Evolutionary conservation across 2,329 filamentous ascomycete genomes (phyloP).

Genomic region (Aureobasidium uvarum): DNA sequence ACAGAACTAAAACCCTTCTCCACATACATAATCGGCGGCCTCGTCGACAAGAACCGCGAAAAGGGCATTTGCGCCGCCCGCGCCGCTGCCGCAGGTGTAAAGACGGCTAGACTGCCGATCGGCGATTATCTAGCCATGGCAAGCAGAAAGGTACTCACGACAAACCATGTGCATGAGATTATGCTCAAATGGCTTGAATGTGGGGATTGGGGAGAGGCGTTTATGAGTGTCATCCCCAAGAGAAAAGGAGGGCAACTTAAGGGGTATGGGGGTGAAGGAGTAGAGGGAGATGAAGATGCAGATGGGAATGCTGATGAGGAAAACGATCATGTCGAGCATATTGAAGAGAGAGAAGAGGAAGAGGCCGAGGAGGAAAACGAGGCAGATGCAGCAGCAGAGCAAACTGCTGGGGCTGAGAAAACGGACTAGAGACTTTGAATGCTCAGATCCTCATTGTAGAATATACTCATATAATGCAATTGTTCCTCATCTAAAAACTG

Average conservation of each 20-base stretch:
- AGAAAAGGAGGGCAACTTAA: conserved; percentile 67
- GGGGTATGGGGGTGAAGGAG: conserved; percentile 28
- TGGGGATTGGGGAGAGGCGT: conserved; percentile 88
- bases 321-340: conserved; percentile 8
- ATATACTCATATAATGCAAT: too few relatives aligned
- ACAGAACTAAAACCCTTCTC: conserved; percentile 80
- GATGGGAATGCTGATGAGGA: conserved; percentile 29
- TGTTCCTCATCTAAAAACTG: too few relatives aligned
- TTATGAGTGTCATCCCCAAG: conserved; percentile 83
- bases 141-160: conserved; percentile 80
- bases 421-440: neutral
- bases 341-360: conserved; percentile 14
- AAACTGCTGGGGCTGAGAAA: neutral
- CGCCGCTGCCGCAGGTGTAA: conserved; percentile 70
- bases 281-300: conserved; percentile 28
- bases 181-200: conserved; percentile 91
- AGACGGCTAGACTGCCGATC: conserved; percentile 88
- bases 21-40: conserved; percentile 87
- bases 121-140: conserved; percentile 93
- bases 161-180: conserved; percentile 95
- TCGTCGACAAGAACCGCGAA: conserved; percentile 95
- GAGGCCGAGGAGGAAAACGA: conserved; percentile 18
- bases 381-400: neutral
- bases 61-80: conserved; percentile 90
- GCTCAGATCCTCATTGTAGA: too few relatives aligned